Percentiles rank a stretch among this genome's conserved stretches.
phyloP scores from a whole-genome alignment of 148 eudicot genomes.

The Chenopodium quinoa region DNA sequence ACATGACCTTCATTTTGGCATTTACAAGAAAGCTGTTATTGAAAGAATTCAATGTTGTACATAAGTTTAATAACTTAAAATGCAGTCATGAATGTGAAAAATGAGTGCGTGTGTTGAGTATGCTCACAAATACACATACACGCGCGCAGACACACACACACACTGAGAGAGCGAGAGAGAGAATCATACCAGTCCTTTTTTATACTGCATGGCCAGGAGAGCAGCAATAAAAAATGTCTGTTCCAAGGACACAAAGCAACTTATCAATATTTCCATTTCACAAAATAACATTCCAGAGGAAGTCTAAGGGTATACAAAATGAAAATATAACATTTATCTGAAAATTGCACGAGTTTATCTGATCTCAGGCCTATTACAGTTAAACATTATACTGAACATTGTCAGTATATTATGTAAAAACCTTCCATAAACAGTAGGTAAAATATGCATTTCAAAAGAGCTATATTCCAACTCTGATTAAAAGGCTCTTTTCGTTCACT shows the following conservation, averaged over 20 bases:
- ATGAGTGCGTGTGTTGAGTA: no score
- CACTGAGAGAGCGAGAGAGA: slow-evolving; percentile 33
- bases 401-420: background rate
- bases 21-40: no score
- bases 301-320: background rate
- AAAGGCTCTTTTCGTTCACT: background rate
- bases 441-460: background rate
- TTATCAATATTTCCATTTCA: slow-evolving; percentile 12
- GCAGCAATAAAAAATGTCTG: slow-evolving; percentile 99
- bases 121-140: background rate
- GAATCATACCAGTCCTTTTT: slow-evolving; percentile 75
- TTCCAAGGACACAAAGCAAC: slow-evolving; percentile 19
- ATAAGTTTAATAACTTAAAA: background rate
- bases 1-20: no score
- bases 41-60: no score
- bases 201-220: slow-evolving; percentile 94
- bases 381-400: background rate
- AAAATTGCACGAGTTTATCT: background rate
- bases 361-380: background rate
- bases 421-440: background rate
- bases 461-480: background rate
- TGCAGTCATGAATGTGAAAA: background rate
- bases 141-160: background rate
- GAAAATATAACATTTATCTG: background rate
- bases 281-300: background rate